A percentile compares a stretch with the other conserved stretches of the same genome.
These are phyloP conservation scores for Silybum marianum DNA, from an alignment of 129 eudicot genomes.

Conservation along the genomic window DNA sequence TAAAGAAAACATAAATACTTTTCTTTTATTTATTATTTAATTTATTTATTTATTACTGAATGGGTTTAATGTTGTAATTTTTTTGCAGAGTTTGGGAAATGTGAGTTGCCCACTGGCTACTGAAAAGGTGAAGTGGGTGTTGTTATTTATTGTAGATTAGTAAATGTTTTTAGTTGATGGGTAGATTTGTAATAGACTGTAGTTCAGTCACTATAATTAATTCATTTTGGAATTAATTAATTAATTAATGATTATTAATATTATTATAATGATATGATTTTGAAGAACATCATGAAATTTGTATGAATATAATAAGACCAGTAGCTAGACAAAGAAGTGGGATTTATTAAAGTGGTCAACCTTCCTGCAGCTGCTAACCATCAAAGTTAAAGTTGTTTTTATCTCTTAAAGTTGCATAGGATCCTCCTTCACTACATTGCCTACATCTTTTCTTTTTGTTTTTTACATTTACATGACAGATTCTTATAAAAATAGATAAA, in stretches of 20 bases:
- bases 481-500: no score
- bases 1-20: background rate
- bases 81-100: constrained; percentile 81
- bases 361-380: background rate
- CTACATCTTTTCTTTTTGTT: no score
- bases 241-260: background rate
- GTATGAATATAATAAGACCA: no score
- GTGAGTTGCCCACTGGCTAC: constrained; percentile 70
- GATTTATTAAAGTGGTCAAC: background rate
- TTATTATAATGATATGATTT: background rate
- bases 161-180: no score
- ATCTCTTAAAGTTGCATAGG: background rate
- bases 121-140: constrained; percentile 16
- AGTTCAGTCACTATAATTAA: background rate
- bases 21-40: background rate
- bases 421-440: background rate
- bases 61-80: constrained; percentile 20
- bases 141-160: constrained; percentile 31
- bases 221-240: constrained; percentile 23
- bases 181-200: no score
- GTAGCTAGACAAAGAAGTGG: no score
- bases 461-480: no score
- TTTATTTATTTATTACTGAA: background rate
- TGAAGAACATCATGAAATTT: no score
- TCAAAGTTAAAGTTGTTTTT: background rate